These are phyloP conservation scores for Syncephalis plumigaleata DNA, from an alignment of 371 early-diverging fungal genomes.

Conservation along the genomic window DNA sequence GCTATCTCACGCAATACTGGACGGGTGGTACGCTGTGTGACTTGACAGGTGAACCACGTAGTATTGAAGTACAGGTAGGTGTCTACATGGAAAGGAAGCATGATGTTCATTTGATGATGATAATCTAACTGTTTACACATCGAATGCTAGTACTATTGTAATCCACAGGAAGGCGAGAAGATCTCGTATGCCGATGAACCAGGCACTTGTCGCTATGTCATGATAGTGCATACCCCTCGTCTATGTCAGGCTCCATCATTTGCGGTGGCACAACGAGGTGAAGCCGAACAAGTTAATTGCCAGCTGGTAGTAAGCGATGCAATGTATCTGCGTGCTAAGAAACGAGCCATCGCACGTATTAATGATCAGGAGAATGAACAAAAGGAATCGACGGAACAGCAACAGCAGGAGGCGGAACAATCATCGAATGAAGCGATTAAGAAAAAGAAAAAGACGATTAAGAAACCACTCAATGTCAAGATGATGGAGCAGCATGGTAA, in stretches of 20 bases:
- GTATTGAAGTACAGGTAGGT: conserved; percentile 44
- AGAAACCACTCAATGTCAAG: too few relatives aligned
- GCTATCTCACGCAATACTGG: conserved; percentile 43
- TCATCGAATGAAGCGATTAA: neutral
- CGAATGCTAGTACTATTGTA: conserved; percentile 43
- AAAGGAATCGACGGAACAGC: neutral
- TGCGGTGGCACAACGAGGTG: conserved; percentile 15
- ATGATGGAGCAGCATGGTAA: too few relatives aligned
- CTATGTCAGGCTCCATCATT: conserved; percentile 48
- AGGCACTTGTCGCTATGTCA: conserved; percentile 46
- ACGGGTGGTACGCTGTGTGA: conserved; percentile 53
- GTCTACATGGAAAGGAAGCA: too few relatives aligned
- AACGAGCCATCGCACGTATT: conserved; percentile 5
- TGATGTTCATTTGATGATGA: neutral
- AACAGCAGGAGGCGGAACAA: neutral
- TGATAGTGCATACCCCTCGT: conserved; percentile 44
- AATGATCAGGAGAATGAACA: too few relatives aligned
- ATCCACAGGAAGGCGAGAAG: conserved; percentile 17
- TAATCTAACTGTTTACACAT: neutral
- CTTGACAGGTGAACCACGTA: conserved; percentile 41
- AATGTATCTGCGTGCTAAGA: conserved; percentile 7
- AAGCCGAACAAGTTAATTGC: conserved; percentile 34
- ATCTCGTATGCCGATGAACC: conserved; percentile 39
- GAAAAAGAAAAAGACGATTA: neutral
- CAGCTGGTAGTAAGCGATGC: conserved; percentile 37